Conservation (phyloP, 257 asterid genomes). For the Plantago major region DNA sequence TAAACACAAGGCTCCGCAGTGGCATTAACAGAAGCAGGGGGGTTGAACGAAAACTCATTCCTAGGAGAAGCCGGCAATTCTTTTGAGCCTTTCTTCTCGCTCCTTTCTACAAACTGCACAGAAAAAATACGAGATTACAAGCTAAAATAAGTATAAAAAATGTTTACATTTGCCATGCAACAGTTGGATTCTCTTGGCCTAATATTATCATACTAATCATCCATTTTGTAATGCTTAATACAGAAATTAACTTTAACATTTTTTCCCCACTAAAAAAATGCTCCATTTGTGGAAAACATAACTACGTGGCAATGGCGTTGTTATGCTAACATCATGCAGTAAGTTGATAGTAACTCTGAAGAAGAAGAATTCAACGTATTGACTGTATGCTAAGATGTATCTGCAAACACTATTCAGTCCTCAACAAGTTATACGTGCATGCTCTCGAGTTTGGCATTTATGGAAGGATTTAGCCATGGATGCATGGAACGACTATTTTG, state of each 20-base stretch:
- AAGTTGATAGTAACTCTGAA: too few relatives aligned
- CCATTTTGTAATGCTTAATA: not conserved
- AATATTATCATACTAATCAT: not conserved
- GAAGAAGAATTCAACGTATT: too few relatives aligned
- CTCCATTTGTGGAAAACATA: not conserved
- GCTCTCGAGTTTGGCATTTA: too few relatives aligned
- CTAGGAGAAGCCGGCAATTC: not conserved
- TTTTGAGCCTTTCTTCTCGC: not conserved
- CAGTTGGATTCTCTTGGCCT: not conserved
- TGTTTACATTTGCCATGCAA: not conserved
- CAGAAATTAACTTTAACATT: not conserved
- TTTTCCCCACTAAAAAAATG: not conserved
- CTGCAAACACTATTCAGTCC: too few relatives aligned
- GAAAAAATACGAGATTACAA: constrained; percentile 1
- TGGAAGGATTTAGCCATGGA: too few relatives aligned
- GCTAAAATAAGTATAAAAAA: not conserved
- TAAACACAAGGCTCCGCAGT: not conserved
- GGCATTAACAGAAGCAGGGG: not conserved
- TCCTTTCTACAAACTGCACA: constrained; percentile 33
- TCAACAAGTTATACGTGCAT: too few relatives aligned
- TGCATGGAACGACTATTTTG: too few relatives aligned
- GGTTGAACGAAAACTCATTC: constrained; percentile 17
- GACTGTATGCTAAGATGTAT: too few relatives aligned
- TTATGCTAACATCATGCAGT: too few relatives aligned
- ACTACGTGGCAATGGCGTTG: too few relatives aligned